Evolutionary conservation across 2,329 filamentous ascomycete genomes (phyloP), one percentile per base, ranked within the genome.

Genomic region (Paramyrothecium sp.): DNA sequence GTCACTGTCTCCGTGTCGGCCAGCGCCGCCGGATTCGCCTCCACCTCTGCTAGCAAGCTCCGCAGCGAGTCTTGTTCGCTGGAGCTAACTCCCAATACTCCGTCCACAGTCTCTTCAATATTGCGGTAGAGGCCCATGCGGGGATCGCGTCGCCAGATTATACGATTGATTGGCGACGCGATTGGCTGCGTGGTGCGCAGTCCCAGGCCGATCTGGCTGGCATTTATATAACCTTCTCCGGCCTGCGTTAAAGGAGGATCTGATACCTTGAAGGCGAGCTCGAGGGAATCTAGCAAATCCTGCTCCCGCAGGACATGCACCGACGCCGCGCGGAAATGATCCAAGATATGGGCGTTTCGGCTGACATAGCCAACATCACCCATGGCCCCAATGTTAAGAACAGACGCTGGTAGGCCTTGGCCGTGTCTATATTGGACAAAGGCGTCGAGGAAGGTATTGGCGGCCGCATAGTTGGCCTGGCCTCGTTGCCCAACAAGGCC

Each of bases 371-470:
- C 78, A 3, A 73, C 65, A 7, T 71, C 76, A 2, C 69, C 67
- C 11, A 80, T 64, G 7, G 34, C 60, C 5, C 64, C 59, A n/a
- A 81, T 67, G 57, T 80, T 69, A 3, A 81, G 68, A n/a, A 66
- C 61, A 0, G 71, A 67, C 2, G 71, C 74, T 0, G 75, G 65
- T 5, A 79, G 66, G 3, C 74, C 75, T 2, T 62, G 62, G 1
- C 56, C 54, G 4, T 66, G 61, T 12, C 78, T 71, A 54, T 73
- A 74, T 17, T 71, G 69, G 3, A 69, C 71, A 26, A 80, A 71
- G 5, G 70, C 65, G 33, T 78, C 72, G 38, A 77, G 62, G 64
- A 73, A 81, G 10, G 70, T 68, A 60, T 77, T 79, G n/a, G 69
- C 75, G 1, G 74, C 71, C 3, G 67, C 60, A 59, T 78, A 76